phyloP scores from a whole-genome alignment of 2,329 filamentous ascomycete genomes.

The Colletotrichum sp. region DNA sequence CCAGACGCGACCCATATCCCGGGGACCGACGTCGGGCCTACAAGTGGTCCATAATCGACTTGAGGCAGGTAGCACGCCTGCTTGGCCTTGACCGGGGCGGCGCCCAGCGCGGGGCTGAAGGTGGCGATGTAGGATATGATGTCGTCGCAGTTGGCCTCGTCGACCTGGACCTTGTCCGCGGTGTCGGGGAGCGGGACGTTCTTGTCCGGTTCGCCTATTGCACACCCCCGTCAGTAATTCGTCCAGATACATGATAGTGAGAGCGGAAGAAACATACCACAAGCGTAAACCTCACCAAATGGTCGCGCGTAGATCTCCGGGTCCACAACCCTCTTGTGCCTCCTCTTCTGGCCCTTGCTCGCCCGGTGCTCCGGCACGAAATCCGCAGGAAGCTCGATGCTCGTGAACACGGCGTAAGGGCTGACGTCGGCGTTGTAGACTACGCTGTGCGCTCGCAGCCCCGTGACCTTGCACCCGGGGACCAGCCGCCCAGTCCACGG shows the following conservation, averaged over 20 bases:
- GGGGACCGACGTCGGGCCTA: slow-evolving; percentile 75
- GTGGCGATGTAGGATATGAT: slow-evolving; percentile 78
- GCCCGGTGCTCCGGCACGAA: slow-evolving; percentile 60
- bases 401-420: slow-evolving; percentile 84
- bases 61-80: slow-evolving; percentile 96
- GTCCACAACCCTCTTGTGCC: slow-evolving; percentile 68
- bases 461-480: slow-evolving; percentile 61
- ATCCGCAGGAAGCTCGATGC: slow-evolving; percentile 74
- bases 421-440: slow-evolving; percentile 69
- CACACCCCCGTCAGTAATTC: background rate
- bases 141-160: slow-evolving; percentile 80
- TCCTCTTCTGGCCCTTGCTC: slow-evolving; percentile 52
- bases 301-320: slow-evolving; percentile 95
- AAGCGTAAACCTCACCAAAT: slow-evolving; percentile 89
- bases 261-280: slow-evolving; percentile 57
- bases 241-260: background rate
- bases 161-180: slow-evolving; percentile 76
- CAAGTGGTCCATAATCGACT: slow-evolving; percentile 73
- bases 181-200: slow-evolving; percentile 76
- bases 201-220: slow-evolving; percentile 75
- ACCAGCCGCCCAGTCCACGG: slow-evolving; percentile 68
- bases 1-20: slow-evolving; percentile 85
- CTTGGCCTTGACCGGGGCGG: slow-evolving; percentile 72
- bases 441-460: slow-evolving; percentile 68
- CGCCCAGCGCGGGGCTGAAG: slow-evolving; percentile 68